These are phyloP conservation scores for Pythium volutum DNA, from an alignment of 352 stramenopile species.

Conservation along the genomic window DNA sequence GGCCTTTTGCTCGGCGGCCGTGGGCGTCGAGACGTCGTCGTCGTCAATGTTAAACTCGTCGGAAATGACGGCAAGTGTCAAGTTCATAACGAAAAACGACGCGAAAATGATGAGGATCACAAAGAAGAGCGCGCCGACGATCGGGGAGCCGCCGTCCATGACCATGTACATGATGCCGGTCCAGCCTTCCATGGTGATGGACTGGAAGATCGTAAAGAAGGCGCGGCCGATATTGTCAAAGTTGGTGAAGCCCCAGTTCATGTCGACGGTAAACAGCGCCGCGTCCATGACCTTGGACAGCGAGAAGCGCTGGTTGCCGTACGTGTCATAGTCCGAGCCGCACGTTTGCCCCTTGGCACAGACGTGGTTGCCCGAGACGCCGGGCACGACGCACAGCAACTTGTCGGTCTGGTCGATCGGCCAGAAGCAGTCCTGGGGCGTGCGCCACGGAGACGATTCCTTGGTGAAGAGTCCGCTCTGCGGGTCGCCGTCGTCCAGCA, in stretches of 20 bases:
- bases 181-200: constrained; percentile 94
- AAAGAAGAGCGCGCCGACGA: constrained; percentile 84
- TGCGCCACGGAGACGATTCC: constrained; percentile 67
- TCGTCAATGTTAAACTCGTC: constrained; percentile 87
- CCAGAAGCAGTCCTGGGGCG: constrained; percentile 88
- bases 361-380: constrained; percentile 46
- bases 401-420: constrained; percentile 81
- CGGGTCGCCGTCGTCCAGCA: constrained; percentile 57
- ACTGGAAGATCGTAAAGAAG: constrained; percentile 93
- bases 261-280: constrained; percentile 44
- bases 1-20: constrained; percentile 34
- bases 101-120: constrained; percentile 89
- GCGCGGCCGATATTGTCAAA: constrained; percentile 91
- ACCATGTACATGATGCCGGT: constrained; percentile 91
- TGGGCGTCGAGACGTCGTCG: constrained; percentile 14
- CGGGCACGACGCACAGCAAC: constrained; percentile 58
- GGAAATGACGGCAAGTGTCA: constrained; percentile 91
- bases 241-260: constrained; percentile 91
- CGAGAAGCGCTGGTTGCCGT: constrained; percentile 64
- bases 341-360: constrained; percentile 43
- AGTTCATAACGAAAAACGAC: constrained; percentile 93
- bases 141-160: constrained; percentile 51
- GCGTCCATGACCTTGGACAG: constrained; percentile 42
- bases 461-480: constrained; percentile 37
- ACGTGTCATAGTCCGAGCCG: constrained; percentile 68